Conservation (phyloP, 768 basidiomycete genomes). For the Russula ochroleuca region DNA sequence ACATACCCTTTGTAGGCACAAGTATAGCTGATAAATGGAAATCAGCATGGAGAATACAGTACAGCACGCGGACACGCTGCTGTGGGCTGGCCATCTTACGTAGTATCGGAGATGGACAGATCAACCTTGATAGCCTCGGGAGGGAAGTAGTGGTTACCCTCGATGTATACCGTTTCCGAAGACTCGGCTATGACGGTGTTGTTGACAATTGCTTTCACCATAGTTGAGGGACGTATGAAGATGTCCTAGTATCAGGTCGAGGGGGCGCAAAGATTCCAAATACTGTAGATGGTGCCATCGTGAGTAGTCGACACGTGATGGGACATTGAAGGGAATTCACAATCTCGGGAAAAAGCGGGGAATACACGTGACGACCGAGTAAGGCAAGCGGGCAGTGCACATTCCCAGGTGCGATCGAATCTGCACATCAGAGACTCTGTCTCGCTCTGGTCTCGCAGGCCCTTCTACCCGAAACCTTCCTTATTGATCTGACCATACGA, state of each 20-base stretch:
- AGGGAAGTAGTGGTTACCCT: constrained; percentile 74
- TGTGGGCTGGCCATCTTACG: constrained; percentile 35
- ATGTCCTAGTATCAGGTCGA: no score
- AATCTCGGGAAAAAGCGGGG: no score
- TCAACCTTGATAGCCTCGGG: constrained; percentile 46
- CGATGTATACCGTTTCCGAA: constrained; percentile 50
- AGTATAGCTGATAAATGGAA: constrained; percentile 8
- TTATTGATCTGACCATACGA: constrained; percentile 4
- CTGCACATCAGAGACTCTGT: background rate
- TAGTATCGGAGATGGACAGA: constrained; percentile 47
- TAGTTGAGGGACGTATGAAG: constrained; percentile 12
- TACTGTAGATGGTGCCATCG: no score
- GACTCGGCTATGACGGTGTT: constrained; percentile 56
- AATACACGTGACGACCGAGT: background rate
- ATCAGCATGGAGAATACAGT: background rate
- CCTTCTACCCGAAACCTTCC: constrained; percentile 4
- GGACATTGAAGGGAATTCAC: no score
- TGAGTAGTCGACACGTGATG: background rate
- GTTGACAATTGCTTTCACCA: constrained; percentile 52
- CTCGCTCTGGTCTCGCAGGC: background rate
- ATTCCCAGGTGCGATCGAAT: background rate
- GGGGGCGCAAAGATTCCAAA: no score
- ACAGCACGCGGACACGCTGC: constrained; percentile 6
- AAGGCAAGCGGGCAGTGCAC: background rate
- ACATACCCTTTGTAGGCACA: constrained; percentile 19